Percentiles rank a stretch among this genome's conserved stretches.
Conservation (phyloP, 2,329 filamentous ascomycete species). For the Xylaria multiplex region DNA sequence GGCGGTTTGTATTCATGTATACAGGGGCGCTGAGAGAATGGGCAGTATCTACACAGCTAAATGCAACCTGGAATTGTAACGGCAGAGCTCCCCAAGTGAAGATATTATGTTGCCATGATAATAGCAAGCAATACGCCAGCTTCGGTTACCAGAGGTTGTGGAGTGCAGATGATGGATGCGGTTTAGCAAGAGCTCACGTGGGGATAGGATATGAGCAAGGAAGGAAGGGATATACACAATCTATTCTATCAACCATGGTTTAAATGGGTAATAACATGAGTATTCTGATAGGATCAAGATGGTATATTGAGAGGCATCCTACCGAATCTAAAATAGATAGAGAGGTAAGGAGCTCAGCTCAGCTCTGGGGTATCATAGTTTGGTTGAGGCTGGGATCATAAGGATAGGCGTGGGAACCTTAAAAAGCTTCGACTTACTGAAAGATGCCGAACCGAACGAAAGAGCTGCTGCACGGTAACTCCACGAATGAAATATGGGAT, state of each 20-base stretch:
- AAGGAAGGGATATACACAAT: not conserved
- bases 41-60: no score
- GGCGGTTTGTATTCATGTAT: not conserved
- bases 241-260: not conserved
- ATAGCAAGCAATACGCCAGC: slow-evolving; percentile 13
- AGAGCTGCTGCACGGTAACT: slow-evolving; percentile 3
- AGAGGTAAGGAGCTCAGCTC: slow-evolving; percentile 6
- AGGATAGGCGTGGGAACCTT: not conserved
- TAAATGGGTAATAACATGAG: not conserved
- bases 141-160: not conserved
- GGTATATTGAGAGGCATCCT: not conserved
- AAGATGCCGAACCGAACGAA: slow-evolving; percentile 20
- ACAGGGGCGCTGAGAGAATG: not conserved
- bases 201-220: not conserved
- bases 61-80: not conserved
- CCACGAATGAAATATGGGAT: slow-evolving; percentile 12
- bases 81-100: not conserved
- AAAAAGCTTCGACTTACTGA: slow-evolving; percentile 26
- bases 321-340: not conserved
- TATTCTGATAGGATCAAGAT: not conserved
- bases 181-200: slow-evolving; percentile 16
- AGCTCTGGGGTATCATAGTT: not conserved
- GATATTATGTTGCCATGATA: not conserved
- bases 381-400: slow-evolving; percentile 1
- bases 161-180: not conserved